Conservation (phyloP, 2,329 filamentous ascomycete species). For the Xylaria sp. region DNA sequence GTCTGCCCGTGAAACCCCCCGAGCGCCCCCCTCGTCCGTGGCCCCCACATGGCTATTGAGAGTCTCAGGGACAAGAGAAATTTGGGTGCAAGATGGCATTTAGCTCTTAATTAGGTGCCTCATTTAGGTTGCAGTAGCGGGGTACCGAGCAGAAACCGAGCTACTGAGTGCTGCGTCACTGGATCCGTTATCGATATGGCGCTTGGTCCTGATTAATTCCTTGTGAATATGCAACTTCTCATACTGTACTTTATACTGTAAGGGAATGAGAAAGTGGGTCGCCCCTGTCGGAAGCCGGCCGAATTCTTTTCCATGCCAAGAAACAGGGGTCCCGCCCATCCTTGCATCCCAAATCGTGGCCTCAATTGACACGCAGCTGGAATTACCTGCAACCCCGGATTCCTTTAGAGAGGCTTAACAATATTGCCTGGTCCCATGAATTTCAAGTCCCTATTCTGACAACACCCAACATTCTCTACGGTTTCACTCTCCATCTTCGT, state of each 20-base stretch:
- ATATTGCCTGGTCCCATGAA: constrained; percentile 37
- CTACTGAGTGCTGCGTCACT: not conserved
- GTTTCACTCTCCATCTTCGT: constrained; percentile 1
- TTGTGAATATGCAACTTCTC: no score
- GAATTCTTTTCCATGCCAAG: constrained; percentile 19
- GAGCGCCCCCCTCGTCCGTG: not conserved
- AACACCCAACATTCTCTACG: constrained; percentile 20
- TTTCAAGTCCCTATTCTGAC: constrained; percentile 30
- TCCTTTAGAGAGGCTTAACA: constrained; percentile 49
- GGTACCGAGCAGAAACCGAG: constrained; percentile 24
- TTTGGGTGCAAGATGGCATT: constrained; percentile 10
- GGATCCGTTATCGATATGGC: constrained; percentile 12
- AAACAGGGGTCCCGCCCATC: constrained; percentile 20
- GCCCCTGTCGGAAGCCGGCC: constrained; percentile 31
- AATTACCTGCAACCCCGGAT: constrained; percentile 49
- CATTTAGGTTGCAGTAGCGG: constrained; percentile 11
- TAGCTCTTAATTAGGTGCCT: not conserved
- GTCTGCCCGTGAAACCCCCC: constrained; percentile 24
- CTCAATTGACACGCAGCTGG: constrained; percentile 49
- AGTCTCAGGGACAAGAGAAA: constrained; percentile 14
- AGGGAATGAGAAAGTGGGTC: not conserved
- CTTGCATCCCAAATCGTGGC: constrained; percentile 50
- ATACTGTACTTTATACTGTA: not conserved
- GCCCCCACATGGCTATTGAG: constrained; percentile 19
- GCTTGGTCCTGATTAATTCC: no score